A percentile compares a stretch with the other conserved stretches of the same genome.
These are phyloP conservation scores for Nematodospora anomalae DNA, from an alignment of 1,139 yeast species.

Conservation along the genomic window DNA sequence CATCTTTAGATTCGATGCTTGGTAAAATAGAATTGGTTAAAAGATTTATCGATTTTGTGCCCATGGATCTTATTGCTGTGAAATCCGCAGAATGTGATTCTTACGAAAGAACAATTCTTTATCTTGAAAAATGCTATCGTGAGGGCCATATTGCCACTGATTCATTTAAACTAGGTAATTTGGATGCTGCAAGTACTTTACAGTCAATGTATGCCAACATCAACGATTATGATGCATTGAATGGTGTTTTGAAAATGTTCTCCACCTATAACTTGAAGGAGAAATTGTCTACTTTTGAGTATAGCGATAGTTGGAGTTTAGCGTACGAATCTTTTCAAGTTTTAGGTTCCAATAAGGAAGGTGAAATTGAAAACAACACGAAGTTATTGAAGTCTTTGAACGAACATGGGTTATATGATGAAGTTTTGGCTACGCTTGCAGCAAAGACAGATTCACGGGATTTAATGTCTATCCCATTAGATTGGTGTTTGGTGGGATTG, in stretches of 20 bases:
- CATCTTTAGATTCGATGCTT: constrained; percentile 1
- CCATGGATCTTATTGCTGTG: constrained; percentile 69
- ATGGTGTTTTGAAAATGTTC: constrained; percentile 78
- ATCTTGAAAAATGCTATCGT: constrained; percentile 75
- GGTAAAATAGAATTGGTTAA: constrained; percentile 40
- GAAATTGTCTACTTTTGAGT: constrained; percentile 76
- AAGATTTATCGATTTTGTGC: constrained; percentile 52
- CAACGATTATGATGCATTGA: constrained; percentile 87
- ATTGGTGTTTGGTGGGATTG: constrained; percentile 67
- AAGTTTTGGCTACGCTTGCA: constrained; percentile 37
- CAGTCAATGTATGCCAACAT: constrained; percentile 83
- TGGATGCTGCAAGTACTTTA: constrained; percentile 52
- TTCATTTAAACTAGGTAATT: constrained; percentile 25
- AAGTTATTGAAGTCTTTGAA: constrained; percentile 39
- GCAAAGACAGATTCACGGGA: constrained; percentile 28
- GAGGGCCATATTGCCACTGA: constrained; percentile 35
- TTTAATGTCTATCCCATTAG: constrained; percentile 35
- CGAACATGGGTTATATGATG: constrained; percentile 45
- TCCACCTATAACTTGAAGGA: constrained; percentile 69
- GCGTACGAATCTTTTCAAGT: constrained; percentile 87
- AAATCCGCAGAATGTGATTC: constrained; percentile 83
- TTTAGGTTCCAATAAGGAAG: constrained; percentile 43
- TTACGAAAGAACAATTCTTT: constrained; percentile 85
- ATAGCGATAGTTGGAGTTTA: constrained; percentile 82
- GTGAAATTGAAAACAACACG: constrained; percentile 31